These are phyloP conservation scores for Azolla pinnata DNA, from an alignment of 75 land plant species.

Conservation along the genomic window DNA sequence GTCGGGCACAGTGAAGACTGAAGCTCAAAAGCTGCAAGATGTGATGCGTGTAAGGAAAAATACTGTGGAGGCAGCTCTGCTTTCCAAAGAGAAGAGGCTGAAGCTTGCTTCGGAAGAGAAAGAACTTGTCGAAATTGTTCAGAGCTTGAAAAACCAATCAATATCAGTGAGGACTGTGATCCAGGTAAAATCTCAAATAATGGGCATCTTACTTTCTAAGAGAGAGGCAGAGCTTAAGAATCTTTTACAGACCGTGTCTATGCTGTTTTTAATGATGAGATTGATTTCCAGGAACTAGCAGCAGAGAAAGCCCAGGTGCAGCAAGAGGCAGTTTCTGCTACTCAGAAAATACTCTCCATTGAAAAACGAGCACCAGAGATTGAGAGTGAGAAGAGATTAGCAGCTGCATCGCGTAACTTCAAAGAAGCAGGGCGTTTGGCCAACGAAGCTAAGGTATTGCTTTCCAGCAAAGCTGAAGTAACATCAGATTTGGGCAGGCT, in stretches of 20 bases:
- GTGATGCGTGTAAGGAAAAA: constrained; percentile 29
- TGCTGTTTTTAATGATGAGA: constrained; percentile 9
- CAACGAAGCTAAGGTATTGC: constrained; percentile 60
- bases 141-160: constrained; percentile 31
- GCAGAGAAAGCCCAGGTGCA: constrained; percentile 42
- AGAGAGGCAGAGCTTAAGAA: no score
- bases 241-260: no score
- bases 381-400: constrained; percentile 80
- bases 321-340: constrained; percentile 44
- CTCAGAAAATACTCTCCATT: constrained; percentile 45
- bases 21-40: constrained; percentile 36
- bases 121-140: constrained; percentile 35
- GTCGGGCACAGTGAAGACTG: constrained; percentile 31
- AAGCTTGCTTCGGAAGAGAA: constrained; percentile 44
- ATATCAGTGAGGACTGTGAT: constrained; percentile 45
- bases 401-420: constrained; percentile 76
- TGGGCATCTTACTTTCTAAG: not conserved
- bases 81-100: constrained; percentile 40
- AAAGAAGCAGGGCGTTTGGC: constrained; percentile 80
- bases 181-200: constrained; percentile 33
- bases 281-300: constrained; percentile 46
- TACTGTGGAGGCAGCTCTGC: constrained; percentile 23
- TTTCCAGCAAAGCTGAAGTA: constrained; percentile 35
- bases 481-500: constrained; percentile 28
- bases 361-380: constrained; percentile 69